Conservation (phyloP, 2,329 filamentous ascomycete genomes). For the Phialophora chinensis region DNA sequence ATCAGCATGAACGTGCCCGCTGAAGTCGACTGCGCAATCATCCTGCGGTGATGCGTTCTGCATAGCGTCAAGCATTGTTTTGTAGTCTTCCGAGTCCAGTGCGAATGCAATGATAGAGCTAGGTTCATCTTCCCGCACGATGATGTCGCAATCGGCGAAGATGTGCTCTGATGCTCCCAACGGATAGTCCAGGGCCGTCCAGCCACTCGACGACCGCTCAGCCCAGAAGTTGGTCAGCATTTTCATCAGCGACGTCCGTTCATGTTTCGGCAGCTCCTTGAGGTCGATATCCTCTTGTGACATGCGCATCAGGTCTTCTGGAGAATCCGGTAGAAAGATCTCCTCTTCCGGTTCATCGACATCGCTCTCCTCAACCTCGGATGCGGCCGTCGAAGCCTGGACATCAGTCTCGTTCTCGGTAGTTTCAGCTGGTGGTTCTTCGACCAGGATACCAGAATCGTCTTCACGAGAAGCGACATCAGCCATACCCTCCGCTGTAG, state of each 20-base stretch:
- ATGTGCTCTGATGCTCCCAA: conserved; percentile 88
- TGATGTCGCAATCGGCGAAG: conserved; percentile 95
- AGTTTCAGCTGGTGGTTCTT: conserved; percentile 47
- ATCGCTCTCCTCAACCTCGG: conserved; percentile 69
- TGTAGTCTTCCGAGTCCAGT: conserved; percentile 85
- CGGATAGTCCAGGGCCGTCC: conserved; percentile 90
- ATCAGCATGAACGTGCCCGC: conserved; percentile 32
- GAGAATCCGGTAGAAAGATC: conserved; percentile 61
- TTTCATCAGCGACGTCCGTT: conserved; percentile 91
- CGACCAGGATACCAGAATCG: conserved; percentile 40
- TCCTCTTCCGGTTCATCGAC: conserved; percentile 75
- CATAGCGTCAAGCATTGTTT: conserved; percentile 70
- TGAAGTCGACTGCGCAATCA: conserved; percentile 46
- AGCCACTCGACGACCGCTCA: conserved; percentile 92
- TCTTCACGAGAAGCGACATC: conserved; percentile 45
- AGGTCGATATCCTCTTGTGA: conserved; percentile 63
- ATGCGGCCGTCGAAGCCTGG: conserved; percentile 59
- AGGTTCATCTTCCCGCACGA: conserved; percentile 95
- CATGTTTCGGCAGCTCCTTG: conserved; percentile 85
- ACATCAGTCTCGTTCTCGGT: conserved; percentile 53
- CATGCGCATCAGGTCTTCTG: conserved; percentile 58
- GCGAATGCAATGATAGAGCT: conserved; percentile 95
- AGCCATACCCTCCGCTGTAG: conserved; percentile 41
- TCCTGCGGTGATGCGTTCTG: conserved; percentile 39
- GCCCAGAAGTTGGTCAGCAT: conserved; percentile 98